Evolutionary conservation across 768 basidiomycete genomes (phyloP), one percentile per base, ranked within the genome.

Genomic region (Lactarius psammicola): DNA sequence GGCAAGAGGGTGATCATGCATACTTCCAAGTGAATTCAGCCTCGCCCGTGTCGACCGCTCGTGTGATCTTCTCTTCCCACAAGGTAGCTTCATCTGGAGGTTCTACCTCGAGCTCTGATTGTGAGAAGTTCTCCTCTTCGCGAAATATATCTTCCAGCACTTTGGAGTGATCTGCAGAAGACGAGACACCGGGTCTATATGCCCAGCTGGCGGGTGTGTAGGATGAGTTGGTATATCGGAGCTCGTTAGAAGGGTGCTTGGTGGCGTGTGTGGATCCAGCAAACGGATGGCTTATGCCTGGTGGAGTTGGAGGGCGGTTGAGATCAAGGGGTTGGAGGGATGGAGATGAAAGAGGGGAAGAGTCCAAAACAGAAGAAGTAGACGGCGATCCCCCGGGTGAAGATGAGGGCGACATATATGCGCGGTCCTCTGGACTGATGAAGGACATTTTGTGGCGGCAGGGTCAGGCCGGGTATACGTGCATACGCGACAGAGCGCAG

Each of bases 371-470:
- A 3, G 66, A 65, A 1, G 64, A 68, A 11, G 59, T 26, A 9
- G 54, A 31, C 1, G 67, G 67, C 7, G 67, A 68, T n/a, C 63
- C 63, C n/a, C 58, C 55, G 0, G 67, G 67, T 18, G 67, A 68
- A 2, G 67, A 68, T 13, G 64, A 68, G 30, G 67, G 67, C 3
- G 67, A 68, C 67, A 68, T 68, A 9, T 60, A 66, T 65, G 67
- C 64, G 49, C 67, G 67, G 20, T 66, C 67, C 13, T 68, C 67
- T 57, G 61, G 56, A 5, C 51, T 67, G 9, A 63, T 67, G 28
- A 63, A 67, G 3, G 61, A 20, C 66, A 67, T 63, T 31, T 60
- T 42, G 56, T 30, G n/a, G 31, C 7, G 8, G 7, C 33, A 6
- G 28, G 10, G 13, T 57, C 28, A 15, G n/a, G 30, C 9, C 10